Evolutionary conservation across 2,329 filamentous ascomycete species (phyloP).

Genomic region (Stemphylium beticola): DNA sequence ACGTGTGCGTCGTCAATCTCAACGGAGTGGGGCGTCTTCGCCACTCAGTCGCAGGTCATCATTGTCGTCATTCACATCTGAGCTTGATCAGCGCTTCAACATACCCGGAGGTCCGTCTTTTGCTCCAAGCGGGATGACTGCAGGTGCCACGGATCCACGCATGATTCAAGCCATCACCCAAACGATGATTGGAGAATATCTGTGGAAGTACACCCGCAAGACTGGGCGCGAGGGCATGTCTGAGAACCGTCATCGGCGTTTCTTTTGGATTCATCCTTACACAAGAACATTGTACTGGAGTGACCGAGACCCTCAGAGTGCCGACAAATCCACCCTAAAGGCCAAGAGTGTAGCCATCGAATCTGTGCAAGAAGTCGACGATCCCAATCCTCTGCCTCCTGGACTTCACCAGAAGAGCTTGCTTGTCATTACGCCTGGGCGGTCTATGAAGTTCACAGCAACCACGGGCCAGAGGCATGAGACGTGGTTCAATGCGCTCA

Average conservation of each 20-base stretch:
- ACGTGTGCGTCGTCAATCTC: slow-evolving; percentile 47
- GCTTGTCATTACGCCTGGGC: slow-evolving; percentile 85
- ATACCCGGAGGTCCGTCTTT: slow-evolving; percentile 58
- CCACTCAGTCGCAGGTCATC: slow-evolving; percentile 75
- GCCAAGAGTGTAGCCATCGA: slow-evolving; percentile 94
- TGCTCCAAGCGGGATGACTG: slow-evolving; percentile 64
- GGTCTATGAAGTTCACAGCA: slow-evolving; percentile 91
- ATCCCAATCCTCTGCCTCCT: slow-evolving; percentile 94
- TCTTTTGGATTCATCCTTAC: slow-evolving; percentile 99
- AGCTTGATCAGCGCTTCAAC: slow-evolving; percentile 90
- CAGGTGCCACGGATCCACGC: slow-evolving; percentile 79
- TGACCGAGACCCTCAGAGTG: slow-evolving; percentile 80
- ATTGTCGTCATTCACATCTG: slow-evolving; percentile 92
- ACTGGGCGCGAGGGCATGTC: slow-evolving; percentile 88
- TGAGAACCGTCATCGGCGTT: slow-evolving; percentile 86
- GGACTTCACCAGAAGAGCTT: slow-evolving; percentile 94
- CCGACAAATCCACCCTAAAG: slow-evolving; percentile 76
- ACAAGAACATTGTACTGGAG: slow-evolving; percentile 98
- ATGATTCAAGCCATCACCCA: slow-evolving; percentile 99
- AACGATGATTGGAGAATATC: slow-evolving; percentile 98
- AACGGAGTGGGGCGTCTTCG: slow-evolving; percentile 58
- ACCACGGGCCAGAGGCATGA: slow-evolving; percentile 93
- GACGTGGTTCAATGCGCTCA: slow-evolving; percentile 97
- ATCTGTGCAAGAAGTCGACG: slow-evolving; percentile 86
- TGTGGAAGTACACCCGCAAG: slow-evolving; percentile 99